A percentile compares a stretch with the other conserved stretches of the same genome.
Conservation (phyloP, 768 basidiomycete genomes). For the Hemileccinum rubropunctum region DNA sequence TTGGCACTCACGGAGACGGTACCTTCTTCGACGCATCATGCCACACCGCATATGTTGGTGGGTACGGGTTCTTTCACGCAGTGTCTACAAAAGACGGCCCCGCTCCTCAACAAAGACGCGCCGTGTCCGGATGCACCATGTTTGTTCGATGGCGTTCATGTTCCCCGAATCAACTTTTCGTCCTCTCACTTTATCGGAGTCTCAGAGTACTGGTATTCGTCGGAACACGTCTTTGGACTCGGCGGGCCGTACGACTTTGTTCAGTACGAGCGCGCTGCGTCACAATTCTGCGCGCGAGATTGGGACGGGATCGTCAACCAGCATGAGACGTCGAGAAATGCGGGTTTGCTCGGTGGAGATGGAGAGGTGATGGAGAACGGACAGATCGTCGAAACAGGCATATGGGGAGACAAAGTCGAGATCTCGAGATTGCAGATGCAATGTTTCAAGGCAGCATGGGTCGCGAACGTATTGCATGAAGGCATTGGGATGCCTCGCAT, state of each 20-base stretch:
- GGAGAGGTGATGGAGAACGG: conserved; percentile 63
- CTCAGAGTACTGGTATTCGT: conserved; percentile 99
- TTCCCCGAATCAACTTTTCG: conserved; percentile 91
- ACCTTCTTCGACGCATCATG: conserved; percentile 37
- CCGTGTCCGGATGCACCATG: conserved; percentile 86
- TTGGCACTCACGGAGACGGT: conserved; percentile 61
- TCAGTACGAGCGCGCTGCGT: conserved; percentile 92
- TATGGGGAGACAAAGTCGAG: conserved; percentile 76
- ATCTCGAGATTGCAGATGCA: conserved; percentile 89
- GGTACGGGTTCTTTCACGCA: conserved; percentile 91
- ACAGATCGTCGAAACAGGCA: conserved; percentile 57
- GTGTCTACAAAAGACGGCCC: conserved; percentile 69
- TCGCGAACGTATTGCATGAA: conserved; percentile 93
- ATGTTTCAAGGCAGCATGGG: conserved; percentile 99
- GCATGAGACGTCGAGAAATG: conserved; percentile 53
- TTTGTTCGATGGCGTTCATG: conserved; percentile 91
- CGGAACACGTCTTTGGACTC: conserved; percentile 92
- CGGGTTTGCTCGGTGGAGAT: conserved; percentile 53
- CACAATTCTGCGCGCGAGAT: conserved; percentile 73
- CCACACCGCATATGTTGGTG: conserved; percentile 51
- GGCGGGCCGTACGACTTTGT: conserved; percentile 96
- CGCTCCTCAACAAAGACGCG: conserved; percentile 79
- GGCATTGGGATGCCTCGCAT: conserved; percentile 94
- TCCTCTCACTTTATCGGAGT: conserved; percentile 95
- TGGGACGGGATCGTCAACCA: conserved; percentile 76